Conservation (phyloP, 73 alveolate species). For the Durusdinium trenchii region DNA sequence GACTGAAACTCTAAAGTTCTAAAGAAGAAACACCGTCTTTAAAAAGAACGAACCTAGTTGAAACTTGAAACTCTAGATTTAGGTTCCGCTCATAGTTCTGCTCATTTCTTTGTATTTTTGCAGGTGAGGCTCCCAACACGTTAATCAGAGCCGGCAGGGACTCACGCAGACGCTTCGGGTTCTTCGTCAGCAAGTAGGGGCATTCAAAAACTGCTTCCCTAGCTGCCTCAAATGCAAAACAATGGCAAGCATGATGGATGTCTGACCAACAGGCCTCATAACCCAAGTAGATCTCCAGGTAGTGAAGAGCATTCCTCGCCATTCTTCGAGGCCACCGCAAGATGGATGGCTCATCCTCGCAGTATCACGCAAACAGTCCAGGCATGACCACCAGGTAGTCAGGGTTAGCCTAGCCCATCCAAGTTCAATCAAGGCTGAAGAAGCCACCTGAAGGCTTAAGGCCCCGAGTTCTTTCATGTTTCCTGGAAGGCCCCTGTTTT, state of each 20-base stretch:
- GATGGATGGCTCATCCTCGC: conserved; percentile 82
- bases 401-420: background rate
- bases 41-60: background rate
- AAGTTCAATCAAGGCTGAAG: too few species aligned
- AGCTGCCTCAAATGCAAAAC: conserved; percentile 18
- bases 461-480: too few species aligned
- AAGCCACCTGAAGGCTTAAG: too few species aligned
- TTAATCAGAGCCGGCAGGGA: conserved; percentile 84
- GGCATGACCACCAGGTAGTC: background rate
- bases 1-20: background rate
- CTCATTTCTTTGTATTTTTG: too few species aligned
- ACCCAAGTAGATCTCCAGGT: conserved; percentile 74
- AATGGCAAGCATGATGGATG: background rate
- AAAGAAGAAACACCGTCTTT: background rate
- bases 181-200: conserved; percentile 79
- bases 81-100: background rate
- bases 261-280: conserved; percentile 17
- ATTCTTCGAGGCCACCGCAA: conserved; percentile 43
- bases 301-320: conserved; percentile 48
- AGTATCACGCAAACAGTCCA: background rate
- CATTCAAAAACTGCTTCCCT: conserved; percentile 74
- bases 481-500: too few species aligned
- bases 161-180: conserved; percentile 51
- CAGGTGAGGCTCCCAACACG: conserved; percentile 14
- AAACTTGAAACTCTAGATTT: background rate